Conservation (phyloP, 139 green algal species). For the Nannochloris sp. region DNA sequence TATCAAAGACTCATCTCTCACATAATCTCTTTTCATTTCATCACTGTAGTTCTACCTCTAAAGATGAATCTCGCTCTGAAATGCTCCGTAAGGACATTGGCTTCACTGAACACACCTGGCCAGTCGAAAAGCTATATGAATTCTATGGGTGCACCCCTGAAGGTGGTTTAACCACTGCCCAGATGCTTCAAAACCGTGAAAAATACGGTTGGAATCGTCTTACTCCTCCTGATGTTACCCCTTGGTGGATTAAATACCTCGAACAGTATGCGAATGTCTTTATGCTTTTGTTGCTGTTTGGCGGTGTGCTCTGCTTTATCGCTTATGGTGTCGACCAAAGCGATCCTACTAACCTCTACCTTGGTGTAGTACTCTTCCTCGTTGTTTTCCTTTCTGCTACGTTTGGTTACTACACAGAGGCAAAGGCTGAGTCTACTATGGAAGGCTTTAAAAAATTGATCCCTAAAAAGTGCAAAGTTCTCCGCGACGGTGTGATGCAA, state of each 20-base stretch:
- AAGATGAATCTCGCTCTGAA: slow-evolving; percentile 14
- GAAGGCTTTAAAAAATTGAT: slow-evolving; percentile 67
- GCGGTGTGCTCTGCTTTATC: slow-evolving; percentile 29
- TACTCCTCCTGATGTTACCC: slow-evolving; percentile 47
- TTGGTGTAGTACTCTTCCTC: slow-evolving; percentile 59
- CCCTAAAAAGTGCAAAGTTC: slow-evolving; percentile 62
- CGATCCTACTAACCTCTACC: slow-evolving; percentile 61
- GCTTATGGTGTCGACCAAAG: slow-evolving; percentile 53
- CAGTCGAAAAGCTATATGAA: slow-evolving; percentile 39
- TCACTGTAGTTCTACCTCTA: too few relatives aligned
- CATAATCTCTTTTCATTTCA: too few relatives aligned
- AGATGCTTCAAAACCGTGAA: slow-evolving; percentile 42
- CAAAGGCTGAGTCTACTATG: slow-evolving; percentile 64
- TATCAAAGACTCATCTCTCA: too few relatives aligned
- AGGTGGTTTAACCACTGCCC: slow-evolving; percentile 17
- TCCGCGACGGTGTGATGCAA: slow-evolving; percentile 66
- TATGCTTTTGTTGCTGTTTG: slow-evolving; percentile 46
- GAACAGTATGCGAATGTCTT: slow-evolving; percentile 56
- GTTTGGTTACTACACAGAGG: slow-evolving; percentile 63
- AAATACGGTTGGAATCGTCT: slow-evolving; percentile 58
- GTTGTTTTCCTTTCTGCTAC: slow-evolving; percentile 45
- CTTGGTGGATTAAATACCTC: slow-evolving; percentile 57
- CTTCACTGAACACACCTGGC: slow-evolving; percentile 34
- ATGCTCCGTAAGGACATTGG: slow-evolving; percentile 27
- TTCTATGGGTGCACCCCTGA: slow-evolving; percentile 29